A percentile compares a stretch with the other conserved stretches of the same genome.
phyloP scores from a whole-genome alignment of 345 rosid genomes.

The Durio zibethinus region DNA sequence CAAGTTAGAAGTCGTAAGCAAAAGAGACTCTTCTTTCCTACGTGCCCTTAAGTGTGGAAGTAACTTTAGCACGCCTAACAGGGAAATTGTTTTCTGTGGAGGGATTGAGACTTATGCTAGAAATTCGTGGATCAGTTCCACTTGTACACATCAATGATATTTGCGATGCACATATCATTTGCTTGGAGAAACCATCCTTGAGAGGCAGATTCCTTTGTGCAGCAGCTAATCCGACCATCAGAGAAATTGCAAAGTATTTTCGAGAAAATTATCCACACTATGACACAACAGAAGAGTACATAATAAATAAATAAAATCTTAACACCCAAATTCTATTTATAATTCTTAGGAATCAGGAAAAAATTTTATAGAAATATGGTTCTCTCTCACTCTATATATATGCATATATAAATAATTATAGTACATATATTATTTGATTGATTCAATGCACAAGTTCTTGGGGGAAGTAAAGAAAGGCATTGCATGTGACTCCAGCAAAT shows the following conservation, averaged over 20 bases:
- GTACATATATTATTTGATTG: too few species aligned
- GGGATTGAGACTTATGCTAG: conserved; percentile 1
- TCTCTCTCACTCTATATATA: too few species aligned
- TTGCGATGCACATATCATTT: conserved; percentile 32
- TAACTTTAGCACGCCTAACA: background rate
- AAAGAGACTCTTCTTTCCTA: conserved; percentile 5
- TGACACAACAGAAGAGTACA: conserved; percentile 19
- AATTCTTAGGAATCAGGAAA: too few species aligned
- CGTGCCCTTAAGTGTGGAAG: conserved; percentile 1
- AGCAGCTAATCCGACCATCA: conserved; percentile 13
- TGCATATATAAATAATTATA: too few species aligned
- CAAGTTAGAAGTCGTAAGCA: conserved; percentile 26
- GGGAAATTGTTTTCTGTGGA: background rate
- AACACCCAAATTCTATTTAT: too few species aligned
- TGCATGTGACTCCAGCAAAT: too few species aligned
- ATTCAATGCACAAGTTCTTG: too few species aligned
- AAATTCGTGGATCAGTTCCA: conserved; percentile 21
- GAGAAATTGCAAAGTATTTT: conserved; percentile 11
- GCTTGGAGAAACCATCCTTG: conserved; percentile 24
- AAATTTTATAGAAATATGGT: too few species aligned
- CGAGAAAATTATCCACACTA: conserved; percentile 16
- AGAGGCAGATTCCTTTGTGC: conserved; percentile 34
- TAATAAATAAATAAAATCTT: too few species aligned
- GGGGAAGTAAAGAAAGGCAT: too few species aligned
- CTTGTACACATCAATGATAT: conserved; percentile 26